phyloP scores from a whole-genome alignment of 345 rosid genomes.

The Viola odorata region DNA sequence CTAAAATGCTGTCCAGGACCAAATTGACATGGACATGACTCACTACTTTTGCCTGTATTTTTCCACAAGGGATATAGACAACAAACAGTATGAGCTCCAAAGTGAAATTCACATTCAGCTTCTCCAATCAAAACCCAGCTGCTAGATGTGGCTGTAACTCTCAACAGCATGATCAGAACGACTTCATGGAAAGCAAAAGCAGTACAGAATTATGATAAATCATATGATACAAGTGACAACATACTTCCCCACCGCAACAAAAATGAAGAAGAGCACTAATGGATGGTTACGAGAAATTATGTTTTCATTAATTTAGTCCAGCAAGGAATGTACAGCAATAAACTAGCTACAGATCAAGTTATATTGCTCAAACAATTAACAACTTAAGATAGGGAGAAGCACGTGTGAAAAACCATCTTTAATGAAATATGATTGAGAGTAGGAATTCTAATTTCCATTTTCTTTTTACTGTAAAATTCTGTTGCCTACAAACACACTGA shows the following conservation, averaged over 20 bases:
- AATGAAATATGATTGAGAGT: too few relatives aligned
- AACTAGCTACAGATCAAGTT: too few relatives aligned
- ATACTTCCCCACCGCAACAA: too few relatives aligned
- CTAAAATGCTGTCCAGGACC: conserved; percentile 15
- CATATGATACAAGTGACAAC: background rate
- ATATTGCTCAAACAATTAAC: too few relatives aligned
- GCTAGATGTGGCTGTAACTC: conserved; percentile 7
- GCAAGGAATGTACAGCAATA: too few relatives aligned
- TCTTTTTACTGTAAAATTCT: background rate
- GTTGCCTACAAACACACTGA: conserved; percentile 35
- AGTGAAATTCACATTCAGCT: conserved; percentile 2
- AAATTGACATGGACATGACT: conserved; percentile 14
- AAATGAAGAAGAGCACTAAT: background rate
- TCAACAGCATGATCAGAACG: background rate
- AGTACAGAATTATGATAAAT: background rate
- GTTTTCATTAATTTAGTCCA: too few relatives aligned
- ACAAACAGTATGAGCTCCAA: background rate
- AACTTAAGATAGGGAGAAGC: too few relatives aligned
- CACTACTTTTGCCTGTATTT: background rate
- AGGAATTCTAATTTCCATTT: too few relatives aligned
- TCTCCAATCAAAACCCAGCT: conserved; percentile 6
- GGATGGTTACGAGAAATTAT: background rate
- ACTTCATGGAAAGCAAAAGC: conserved; percentile 1
- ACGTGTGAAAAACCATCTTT: too few relatives aligned
- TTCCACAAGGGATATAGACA: background rate